Base-by-base conservation (phyloP, 257 asterid species). In the Dorcoceras hygrometricum region DNA sequence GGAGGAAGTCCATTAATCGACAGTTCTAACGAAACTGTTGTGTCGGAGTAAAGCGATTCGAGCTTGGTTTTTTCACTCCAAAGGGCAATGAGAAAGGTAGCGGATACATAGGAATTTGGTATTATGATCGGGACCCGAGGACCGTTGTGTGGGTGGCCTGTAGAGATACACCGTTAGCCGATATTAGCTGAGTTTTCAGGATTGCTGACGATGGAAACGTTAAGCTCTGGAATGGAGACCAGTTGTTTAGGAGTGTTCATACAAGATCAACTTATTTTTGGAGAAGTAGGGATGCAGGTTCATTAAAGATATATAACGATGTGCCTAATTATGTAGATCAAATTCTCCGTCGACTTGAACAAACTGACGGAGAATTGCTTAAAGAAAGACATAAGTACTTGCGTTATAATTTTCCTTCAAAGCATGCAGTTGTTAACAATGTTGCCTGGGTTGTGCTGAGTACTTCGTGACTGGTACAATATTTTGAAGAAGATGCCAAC, bases 121-220 rank as follows among this genome's bases (percentile, higher is more conserved):
- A 82, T 66, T 24, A 58, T 60, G 6, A 34, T 5, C 2, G 14
- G 50, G 0, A 8, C 2, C 78, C 77, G 8, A 26, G 31, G 59
- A 78, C 77, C 25, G n/a, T 77, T 23, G 86, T 82, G 14, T 85
- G 86, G 91, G 80, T 82, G 76, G 86, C 88, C 20, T 72, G 70
- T 12, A 67, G 82, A 57, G 70, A 68, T 0, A 5, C 1, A 0
- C 73, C 88, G 1, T 5, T 68, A 16, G 3, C 5, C 0, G 24
- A 0, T 59, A 48, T 69, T 4, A 5, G 70, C 28, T 77, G 50
- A 8, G 48, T 16, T 7, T 62, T 78, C 9, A 62, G 63, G 4
- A 66, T 82, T 43, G 70, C 11, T 12, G 67, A 50, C 12, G 81
- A 80, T 72, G 88, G 86, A 19, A 80, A 74, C 31, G 48, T 78